Evolutionary conservation across 1,284 basidiomycete genomes (phyloP), one percentile per base, ranked within the genome.

Genomic region (Veloboletus limbatus): DNA sequence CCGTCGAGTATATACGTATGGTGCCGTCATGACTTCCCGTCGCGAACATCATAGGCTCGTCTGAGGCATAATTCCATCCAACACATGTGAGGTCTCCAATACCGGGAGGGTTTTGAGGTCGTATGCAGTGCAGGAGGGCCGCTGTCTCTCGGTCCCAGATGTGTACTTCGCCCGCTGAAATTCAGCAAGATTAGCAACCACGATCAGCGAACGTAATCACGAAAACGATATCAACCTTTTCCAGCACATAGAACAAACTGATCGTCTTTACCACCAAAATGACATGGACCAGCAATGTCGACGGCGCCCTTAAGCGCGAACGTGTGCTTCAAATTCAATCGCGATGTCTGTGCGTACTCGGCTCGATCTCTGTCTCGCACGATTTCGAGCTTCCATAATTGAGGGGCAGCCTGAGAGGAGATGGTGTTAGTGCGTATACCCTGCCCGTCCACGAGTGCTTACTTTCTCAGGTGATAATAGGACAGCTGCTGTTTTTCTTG

Each of bases 121-220:
- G 78, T 49, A 89, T 73, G 53, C 81, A 76, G 49, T 85, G 84
- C 4, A 89, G 68, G 3, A 85, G 65, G 17, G 78, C 74, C 8
- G 77, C 88, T 8, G 83, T 84, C 64, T 88, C 83, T 47, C 81
- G 77, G 58, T 90, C 87, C 88, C 88, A 90, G n/a, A 90, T 85
- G 56, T 88, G 82, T 24, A 90, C 81, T 56, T 88, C 85, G 2
- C 88, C 87, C 51, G 76, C 87, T 88, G 46, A 47, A n/a, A 48
- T 32, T 11, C 30, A 35, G 16, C 27, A 24, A 14, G 3, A 48
- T 51, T 14, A 62, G 49, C 18, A 24, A 40, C 17, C 17, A 18
- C 2, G 32, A 30, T n/a, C n/a, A n/a, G n/a, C 49, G 8, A 30
- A 6, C 21, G 32, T 37, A 14, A 7, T 21, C 28, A 35, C 10